A percentile compares a stretch with the other conserved stretches of the same genome.
phyloP scores from a whole-genome alignment of 139 green algal genomes.

The Pseudopediastrum boryanum region DNA sequence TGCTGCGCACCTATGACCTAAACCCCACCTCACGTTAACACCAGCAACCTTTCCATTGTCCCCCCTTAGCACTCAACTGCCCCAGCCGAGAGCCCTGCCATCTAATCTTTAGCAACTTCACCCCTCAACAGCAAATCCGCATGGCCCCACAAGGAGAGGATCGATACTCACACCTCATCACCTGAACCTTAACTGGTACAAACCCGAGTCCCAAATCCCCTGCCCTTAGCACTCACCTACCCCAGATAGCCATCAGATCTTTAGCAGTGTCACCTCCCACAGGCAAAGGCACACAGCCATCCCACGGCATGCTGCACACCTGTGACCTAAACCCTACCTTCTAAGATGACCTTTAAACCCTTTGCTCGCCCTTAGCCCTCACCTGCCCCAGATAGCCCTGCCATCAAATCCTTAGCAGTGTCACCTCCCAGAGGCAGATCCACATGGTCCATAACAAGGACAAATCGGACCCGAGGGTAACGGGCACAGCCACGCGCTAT shows the following conservation, averaged over 20 bases:
- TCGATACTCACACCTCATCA: too few species aligned
- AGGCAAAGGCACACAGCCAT: neutral
- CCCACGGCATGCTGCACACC: neutral
- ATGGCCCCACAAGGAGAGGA: too few species aligned
- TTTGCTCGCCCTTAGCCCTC: neutral
- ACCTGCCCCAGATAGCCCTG: constrained; percentile 32
- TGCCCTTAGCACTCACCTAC: neutral
- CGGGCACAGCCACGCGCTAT: constrained; percentile 30
- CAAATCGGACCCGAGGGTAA: constrained; percentile 39
- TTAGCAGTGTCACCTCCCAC: neutral
- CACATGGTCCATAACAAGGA: constrained; percentile 53
- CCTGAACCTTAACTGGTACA: too few species aligned
- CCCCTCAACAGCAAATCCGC: too few species aligned
- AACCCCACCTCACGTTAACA: too few species aligned
- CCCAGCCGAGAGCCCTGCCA: too few species aligned
- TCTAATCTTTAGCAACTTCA: too few species aligned
- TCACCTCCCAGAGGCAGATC: constrained; percentile 43
- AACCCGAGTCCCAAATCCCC: too few species aligned
- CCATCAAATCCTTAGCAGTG: constrained; percentile 38
- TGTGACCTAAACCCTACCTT: neutral
- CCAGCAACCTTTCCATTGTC: too few species aligned
- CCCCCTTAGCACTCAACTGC: too few species aligned
- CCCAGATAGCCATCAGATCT: neutral
- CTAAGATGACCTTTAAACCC: neutral
- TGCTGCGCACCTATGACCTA: too few species aligned